Conservation (phyloP, 1,284 basidiomycete genomes). For the Ganoderma resinaceum region DNA sequence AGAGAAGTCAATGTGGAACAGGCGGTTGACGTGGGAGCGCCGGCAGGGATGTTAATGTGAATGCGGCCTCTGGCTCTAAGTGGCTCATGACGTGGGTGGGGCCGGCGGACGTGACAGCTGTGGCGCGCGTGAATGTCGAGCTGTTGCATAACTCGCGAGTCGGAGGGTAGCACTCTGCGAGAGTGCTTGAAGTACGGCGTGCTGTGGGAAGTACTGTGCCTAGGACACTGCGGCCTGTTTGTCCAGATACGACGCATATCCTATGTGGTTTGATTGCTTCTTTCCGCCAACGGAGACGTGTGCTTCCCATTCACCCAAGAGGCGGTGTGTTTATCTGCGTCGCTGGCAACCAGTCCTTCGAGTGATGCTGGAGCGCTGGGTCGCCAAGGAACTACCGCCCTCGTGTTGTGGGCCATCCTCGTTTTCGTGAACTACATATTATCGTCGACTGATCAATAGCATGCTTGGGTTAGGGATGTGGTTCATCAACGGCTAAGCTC, state of each 20-base stretch:
- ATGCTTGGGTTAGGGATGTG: background rate
- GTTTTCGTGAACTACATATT: background rate
- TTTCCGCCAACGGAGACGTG: background rate
- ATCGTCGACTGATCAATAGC: background rate
- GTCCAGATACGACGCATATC: background rate
- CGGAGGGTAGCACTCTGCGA: background rate
- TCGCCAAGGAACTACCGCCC: background rate
- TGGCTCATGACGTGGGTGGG: conserved; percentile 19
- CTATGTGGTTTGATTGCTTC: background rate
- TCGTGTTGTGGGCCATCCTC: background rate
- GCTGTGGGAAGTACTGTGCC: conserved; percentile 3
- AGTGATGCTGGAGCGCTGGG: background rate
- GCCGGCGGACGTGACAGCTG: conserved; percentile 4
- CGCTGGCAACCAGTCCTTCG: background rate
- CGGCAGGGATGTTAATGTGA: conserved; percentile 14
- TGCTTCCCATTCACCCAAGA: background rate
- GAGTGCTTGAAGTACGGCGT: background rate
- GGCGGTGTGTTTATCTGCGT: background rate
- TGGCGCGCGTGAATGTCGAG: background rate
- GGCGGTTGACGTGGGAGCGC: conserved; percentile 32
- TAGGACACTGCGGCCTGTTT: background rate
- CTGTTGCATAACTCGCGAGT: background rate
- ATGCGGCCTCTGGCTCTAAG: conserved; percentile 6
- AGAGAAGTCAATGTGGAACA: conserved; percentile 24
- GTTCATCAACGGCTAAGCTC: conserved; percentile 3